Base-by-base conservation (phyloP, 1,284 basidiomycete species). In the Psilocybe mexicana region DNA sequence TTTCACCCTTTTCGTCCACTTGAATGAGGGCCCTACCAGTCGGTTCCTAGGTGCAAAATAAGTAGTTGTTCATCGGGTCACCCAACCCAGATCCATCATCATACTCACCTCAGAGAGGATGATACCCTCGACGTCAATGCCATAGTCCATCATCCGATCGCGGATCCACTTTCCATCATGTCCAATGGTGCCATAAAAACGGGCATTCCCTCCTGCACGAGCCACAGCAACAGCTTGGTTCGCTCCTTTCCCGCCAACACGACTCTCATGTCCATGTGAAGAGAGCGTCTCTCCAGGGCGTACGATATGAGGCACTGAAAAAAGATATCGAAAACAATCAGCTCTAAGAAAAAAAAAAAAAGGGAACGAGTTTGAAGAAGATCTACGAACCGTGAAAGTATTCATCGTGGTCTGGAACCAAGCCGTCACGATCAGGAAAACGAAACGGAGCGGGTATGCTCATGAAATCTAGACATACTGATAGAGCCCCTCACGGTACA, bases 21-120 rank as follows among this genome's bases (percentile, higher is more conserved):
- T 85, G 84, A 43, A 86, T 83, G 23, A 85, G 73, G 1, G 83
- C 83, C 5, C 83, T 74, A 7, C 84, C 84, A 2, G 81, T 85
- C 0, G 76, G 72, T 61, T 77, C 74, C 81, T 84, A 54, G 8
- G 30, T 43, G 38, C 11, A 25, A 18, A 18, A 18, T 18, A 18
- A 52, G 23, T 38, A 28, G 2, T 54, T 11, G 14, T 3, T 4
- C 52, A 43, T 35, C 42, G 42, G 26, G 30, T 14, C 23, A 52
- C 6, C n/a, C 6, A 25, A 6, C 5, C 48, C 12, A 28, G 26
- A 44, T 18, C 2, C 28, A 44, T 14, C 26, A 36, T 14, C 12
- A 44, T 14, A 69, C 69, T n/a, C 66, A 81, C 79, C 61, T 79
- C 68, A 6, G 73, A 71, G 10, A 76, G 66, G 0, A 74, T 65